phyloP scores from a whole-genome alignment of 768 basidiomycete genomes.

The Hortiboletus flavorubellus region DNA sequence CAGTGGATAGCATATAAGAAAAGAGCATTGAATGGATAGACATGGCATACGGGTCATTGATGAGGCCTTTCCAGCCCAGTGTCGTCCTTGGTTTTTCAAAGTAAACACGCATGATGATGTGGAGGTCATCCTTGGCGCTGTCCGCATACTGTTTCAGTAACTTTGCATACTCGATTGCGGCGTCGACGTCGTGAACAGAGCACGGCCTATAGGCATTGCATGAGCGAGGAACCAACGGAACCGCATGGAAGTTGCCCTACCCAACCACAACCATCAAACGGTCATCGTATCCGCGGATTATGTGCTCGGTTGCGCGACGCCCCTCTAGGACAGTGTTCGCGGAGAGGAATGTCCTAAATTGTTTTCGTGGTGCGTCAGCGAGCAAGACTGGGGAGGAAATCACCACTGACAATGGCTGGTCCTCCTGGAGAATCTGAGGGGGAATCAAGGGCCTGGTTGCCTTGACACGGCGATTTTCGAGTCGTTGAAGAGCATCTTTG shows the following conservation, averaged over 20 bases:
- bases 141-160: slow-evolving; percentile 72
- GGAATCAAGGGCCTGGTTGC: slow-evolving; percentile 87
- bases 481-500: slow-evolving; percentile 72
- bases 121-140: slow-evolving; percentile 72
- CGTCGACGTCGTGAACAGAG: slow-evolving; percentile 87
- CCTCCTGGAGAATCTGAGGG: slow-evolving; percentile 92
- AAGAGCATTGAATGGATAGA: background rate
- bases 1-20: background rate
- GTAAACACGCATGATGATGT: slow-evolving; percentile 98
- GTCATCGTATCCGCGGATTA: slow-evolving; percentile 43
- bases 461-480: slow-evolving; percentile 87
- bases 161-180: slow-evolving; percentile 84
- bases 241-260: slow-evolving; percentile 37
- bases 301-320: slow-evolving; percentile 69
- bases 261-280: slow-evolving; percentile 75
- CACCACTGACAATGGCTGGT: slow-evolving; percentile 71
- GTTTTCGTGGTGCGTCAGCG: slow-evolving; percentile 3
- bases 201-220: slow-evolving; percentile 59
- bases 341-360: slow-evolving; percentile 62
- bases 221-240: slow-evolving; percentile 9
- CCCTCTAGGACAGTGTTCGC: slow-evolving; percentile 91
- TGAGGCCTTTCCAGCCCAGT: slow-evolving; percentile 98
- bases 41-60: slow-evolving; percentile 76
- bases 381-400: background rate
- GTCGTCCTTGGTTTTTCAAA: slow-evolving; percentile 97